Conservation (phyloP, 2,329 filamentous ascomycete species). For the Aspergillus amoenus region DNA sequence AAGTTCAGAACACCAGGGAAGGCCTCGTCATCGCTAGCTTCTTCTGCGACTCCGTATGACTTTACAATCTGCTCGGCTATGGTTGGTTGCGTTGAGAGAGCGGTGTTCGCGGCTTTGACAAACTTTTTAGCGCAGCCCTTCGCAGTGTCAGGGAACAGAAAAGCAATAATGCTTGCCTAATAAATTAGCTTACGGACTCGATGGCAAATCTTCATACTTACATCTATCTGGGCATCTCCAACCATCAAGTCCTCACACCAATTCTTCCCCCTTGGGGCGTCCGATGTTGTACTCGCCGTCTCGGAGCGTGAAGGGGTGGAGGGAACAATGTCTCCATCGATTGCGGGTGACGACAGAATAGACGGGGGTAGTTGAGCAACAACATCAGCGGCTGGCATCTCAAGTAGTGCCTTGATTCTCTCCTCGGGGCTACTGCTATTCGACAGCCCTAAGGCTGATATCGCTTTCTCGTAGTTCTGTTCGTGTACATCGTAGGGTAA, state of each 20-base stretch:
- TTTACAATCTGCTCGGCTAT: conserved; percentile 31
- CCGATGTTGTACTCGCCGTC: conserved; percentile 23
- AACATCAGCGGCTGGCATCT: conserved; percentile 42
- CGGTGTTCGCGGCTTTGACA: conserved; percentile 20
- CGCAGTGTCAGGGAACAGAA: conserved; percentile 25
- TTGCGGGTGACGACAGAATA: conserved; percentile 36
- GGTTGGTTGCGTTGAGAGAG: conserved; percentile 23
- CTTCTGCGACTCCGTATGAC: conserved; percentile 40
- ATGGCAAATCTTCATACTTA: conserved; percentile 23
- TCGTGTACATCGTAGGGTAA: conserved; percentile 43
- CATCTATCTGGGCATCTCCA: conserved; percentile 50
- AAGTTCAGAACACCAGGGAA: conserved; percentile 45
- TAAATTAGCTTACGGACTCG: not conserved
- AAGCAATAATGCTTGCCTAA: conserved; percentile 31
- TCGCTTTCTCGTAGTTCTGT: conserved; percentile 40
- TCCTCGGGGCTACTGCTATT: conserved; percentile 35
- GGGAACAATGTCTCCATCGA: conserved; percentile 46
- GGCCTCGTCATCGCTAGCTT: conserved; percentile 42
- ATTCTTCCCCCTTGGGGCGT: conserved; percentile 39
- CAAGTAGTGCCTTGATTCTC: conserved; percentile 43
- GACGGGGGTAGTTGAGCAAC: conserved; percentile 40
- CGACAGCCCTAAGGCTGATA: conserved; percentile 42
- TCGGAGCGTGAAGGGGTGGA: conserved; percentile 24
- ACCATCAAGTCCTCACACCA: conserved; percentile 52
- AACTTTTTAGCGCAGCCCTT: conserved; percentile 24